Evolutionary conservation across 805 yeast species (phyloP).

Genomic region (Myxozyma kluyveri): DNA sequence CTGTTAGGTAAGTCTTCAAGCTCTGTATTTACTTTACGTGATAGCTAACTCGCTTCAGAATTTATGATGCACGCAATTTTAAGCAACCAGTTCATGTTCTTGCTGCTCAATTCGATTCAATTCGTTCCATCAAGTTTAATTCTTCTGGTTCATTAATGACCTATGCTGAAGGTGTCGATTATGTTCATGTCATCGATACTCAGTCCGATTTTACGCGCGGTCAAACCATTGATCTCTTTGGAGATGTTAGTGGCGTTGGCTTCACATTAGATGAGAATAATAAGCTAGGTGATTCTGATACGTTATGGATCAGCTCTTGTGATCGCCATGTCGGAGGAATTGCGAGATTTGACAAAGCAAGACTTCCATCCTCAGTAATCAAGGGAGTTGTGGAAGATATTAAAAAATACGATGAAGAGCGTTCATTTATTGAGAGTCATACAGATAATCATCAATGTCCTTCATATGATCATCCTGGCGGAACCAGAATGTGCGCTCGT

Average conservation of each 20-base stretch:
- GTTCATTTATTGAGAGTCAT: too few species aligned
- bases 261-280: slow-evolving; percentile 33
- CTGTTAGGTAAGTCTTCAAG: too few species aligned
- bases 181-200: slow-evolving; percentile 50
- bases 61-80: slow-evolving; percentile 45
- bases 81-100: slow-evolving; percentile 35
- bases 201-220: slow-evolving; percentile 29
- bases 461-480: too few species aligned
- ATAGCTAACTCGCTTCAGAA: too few species aligned
- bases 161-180: slow-evolving; percentile 61
- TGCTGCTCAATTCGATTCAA: slow-evolving; percentile 46
- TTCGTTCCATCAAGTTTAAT: slow-evolving; percentile 54
- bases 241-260: slow-evolving; percentile 57
- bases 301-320: slow-evolving; percentile 52
- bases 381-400: too few species aligned
- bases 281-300: slow-evolving; percentile 12
- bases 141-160: slow-evolving; percentile 46
- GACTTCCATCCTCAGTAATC: too few species aligned
- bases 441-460: too few species aligned
- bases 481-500: too few species aligned
- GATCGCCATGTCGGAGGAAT: slow-evolving; percentile 60
- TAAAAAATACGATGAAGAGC: too few species aligned
- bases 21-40: too few species aligned
- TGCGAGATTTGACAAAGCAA: slow-evolving; percentile 43
- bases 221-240: slow-evolving; percentile 55